These are phyloP conservation scores for Chaetomium sp. DNA, from an alignment of 2,329 filamentous ascomycete species.

Conservation along the genomic window DNA sequence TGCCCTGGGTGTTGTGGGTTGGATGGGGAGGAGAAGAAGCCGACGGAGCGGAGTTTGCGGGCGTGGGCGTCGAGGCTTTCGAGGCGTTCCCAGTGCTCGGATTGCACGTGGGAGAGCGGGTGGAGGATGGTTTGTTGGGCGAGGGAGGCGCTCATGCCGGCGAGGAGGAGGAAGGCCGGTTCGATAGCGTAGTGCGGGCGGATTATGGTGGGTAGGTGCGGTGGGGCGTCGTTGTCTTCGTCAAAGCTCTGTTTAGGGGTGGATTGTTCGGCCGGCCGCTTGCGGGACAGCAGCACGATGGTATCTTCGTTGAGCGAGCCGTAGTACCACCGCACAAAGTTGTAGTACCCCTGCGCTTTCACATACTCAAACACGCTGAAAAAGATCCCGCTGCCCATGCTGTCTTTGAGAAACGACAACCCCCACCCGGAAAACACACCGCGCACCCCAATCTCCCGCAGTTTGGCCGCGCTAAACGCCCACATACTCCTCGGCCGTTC, in stretches of 20 bases:
- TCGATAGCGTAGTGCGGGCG: constrained; percentile 70
- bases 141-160: constrained; percentile 62
- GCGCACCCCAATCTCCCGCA: constrained; percentile 63
- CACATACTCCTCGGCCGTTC: constrained; percentile 57
- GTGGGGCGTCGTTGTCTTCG: background rate
- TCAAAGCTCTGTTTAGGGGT: background rate
- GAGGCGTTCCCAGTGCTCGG: constrained; percentile 65
- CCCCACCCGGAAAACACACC: constrained; percentile 71
- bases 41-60: constrained; percentile 35
- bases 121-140: constrained; percentile 64
- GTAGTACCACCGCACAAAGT: constrained; percentile 65
- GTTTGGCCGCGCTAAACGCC: constrained; percentile 60
- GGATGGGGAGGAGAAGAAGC: too few species aligned
- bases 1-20: too few species aligned
- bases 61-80: constrained; percentile 63
- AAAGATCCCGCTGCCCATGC: constrained; percentile 62
- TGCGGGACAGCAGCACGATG: constrained; percentile 43
- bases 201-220: constrained; percentile 44
- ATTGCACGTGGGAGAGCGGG: constrained; percentile 63
- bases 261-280: constrained; percentile 33
- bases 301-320: constrained; percentile 48
- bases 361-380: constrained; percentile 71
- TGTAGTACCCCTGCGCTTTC: constrained; percentile 68
- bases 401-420: constrained; percentile 62
- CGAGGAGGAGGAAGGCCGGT: constrained; percentile 62